Percentiles rank a stretch among this genome's conserved stretches.
Evolutionary conservation across 495 filamentous ascomycete species (phyloP).

Genomic region (Talaromyces adpressus): DNA sequence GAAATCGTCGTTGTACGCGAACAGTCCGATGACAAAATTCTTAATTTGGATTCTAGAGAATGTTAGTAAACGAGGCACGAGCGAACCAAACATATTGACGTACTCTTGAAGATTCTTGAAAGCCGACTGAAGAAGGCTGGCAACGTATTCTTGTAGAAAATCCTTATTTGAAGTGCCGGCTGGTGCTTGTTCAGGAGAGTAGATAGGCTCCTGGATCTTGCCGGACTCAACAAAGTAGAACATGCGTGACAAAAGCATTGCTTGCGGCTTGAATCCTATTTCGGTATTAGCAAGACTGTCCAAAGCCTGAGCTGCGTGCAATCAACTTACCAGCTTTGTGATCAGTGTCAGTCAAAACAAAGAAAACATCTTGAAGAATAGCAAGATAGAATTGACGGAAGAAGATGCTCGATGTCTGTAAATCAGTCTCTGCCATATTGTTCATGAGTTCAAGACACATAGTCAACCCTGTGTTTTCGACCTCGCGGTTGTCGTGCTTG

Average conservation of each 20-base stretch:
- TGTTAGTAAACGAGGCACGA: conserved; percentile 26
- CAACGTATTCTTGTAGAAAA: conserved; percentile 81
- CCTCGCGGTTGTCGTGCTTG: conserved; percentile 98
- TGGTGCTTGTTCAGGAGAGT: conserved; percentile 71
- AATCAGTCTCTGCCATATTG: conserved; percentile 91
- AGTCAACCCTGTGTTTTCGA: conserved; percentile 93
- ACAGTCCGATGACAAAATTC: conserved; percentile 80
- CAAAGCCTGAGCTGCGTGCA: conserved; percentile 1
- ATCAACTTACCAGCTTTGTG: conserved; percentile 75
- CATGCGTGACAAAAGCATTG: conserved; percentile 87
- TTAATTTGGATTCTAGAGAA: conserved; percentile 68
- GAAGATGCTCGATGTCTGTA: conserved; percentile 80
- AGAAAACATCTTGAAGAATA: conserved; percentile 97
- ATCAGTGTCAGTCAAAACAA: conserved; percentile 93
- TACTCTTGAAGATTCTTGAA: conserved; percentile 91
- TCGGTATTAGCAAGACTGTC: conserved; percentile 2
- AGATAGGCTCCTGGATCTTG: conserved; percentile 88
- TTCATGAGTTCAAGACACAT: conserved; percentile 98
- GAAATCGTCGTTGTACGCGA: conserved; percentile 71
- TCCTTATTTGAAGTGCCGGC: conserved; percentile 81
- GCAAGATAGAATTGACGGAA: conserved; percentile 95
- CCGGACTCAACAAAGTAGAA: conserved; percentile 83
- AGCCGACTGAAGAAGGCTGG: conserved; percentile 76
- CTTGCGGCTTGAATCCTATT: conserved; percentile 88
- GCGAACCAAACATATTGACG: conserved; percentile 25